Evolutionary conservation across 352 stramenopile genomes (phyloP), one percentile per base, ranked within the genome.

Genomic region (Globisporangium alternatum): DNA sequence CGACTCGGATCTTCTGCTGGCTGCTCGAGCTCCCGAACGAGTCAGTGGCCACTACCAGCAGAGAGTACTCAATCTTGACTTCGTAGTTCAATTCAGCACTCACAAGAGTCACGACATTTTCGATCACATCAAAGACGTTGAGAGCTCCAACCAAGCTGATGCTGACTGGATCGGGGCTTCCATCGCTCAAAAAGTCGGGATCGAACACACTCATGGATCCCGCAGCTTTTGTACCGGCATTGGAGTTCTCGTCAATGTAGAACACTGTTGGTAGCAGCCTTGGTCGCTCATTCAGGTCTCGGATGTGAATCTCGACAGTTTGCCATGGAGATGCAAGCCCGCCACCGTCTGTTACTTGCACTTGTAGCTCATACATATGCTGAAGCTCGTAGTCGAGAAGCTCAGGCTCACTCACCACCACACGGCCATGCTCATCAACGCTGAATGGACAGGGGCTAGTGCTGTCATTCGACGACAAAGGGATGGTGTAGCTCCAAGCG

Each of bases 1-100:
- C 57, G 48, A 80, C 56, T 30, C 60, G 52, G 3, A 80, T 41
- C 7, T 47, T 64, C 9, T 54, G 10, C 21, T 54, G 25, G 6
- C 1, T 22, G 19, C 73, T 80, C 8, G n/a, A 8, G 28, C 39
- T 22, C 45, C 73, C 47, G 37, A 17, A 28, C 17, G 31, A 58
- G 33, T 64, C 59, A 0, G 35, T 43, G 19, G 47, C 59, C 17
- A 57, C 47, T 4, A 64, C 41, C 9, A 48, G 47, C 31, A 64
- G 37, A 15, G 47, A 28, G 22, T 58, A 64, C 45, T 64, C 59
- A 13, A 21, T 10, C 28, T 39, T 41, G 5, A 2, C 49, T 39
- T 64, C 59, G 33, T 43, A 64, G 28, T 64, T 28, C n/a, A 64
- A 33, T 15, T 47, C 47, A 12, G 47, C 43, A 8, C 39, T 55